phyloP scores from a whole-genome alignment of 169 alveolate species.

The Plasmodium falciparum region DNA sequence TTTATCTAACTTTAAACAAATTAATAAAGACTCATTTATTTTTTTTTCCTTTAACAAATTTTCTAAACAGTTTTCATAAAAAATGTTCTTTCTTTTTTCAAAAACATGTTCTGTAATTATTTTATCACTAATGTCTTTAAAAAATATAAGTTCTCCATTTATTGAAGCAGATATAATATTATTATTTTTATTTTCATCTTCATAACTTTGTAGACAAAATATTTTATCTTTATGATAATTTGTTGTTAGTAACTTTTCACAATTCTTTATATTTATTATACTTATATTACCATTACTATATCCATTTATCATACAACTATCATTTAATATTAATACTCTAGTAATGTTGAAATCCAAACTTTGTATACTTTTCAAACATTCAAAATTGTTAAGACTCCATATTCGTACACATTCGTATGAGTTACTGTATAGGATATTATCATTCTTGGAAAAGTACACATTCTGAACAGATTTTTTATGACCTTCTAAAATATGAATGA shows the following conservation, averaged over 20 bases:
- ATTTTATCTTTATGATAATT: constrained; percentile 75
- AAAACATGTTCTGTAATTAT: constrained; percentile 24
- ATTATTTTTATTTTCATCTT: neutral
- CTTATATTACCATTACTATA: constrained; percentile 73
- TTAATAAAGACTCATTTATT: constrained; percentile 62
- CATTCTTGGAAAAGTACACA: constrained; percentile 41
- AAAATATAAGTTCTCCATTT: constrained; percentile 66
- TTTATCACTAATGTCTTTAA: constrained; percentile 56
- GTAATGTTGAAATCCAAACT: constrained; percentile 70
- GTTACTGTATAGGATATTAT: constrained; percentile 34
- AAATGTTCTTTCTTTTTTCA: constrained; percentile 29
- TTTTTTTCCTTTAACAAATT: constrained; percentile 55
- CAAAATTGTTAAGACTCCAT: constrained; percentile 37
- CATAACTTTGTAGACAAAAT: constrained; percentile 55
- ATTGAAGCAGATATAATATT: constrained; percentile 46
- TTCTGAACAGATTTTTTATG: constrained; percentile 72
- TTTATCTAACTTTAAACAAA: constrained; percentile 67
- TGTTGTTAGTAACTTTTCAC: constrained; percentile 51
- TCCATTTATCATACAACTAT: constrained; percentile 55
- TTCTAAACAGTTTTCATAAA: constrained; percentile 69
- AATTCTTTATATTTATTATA: constrained; percentile 48
- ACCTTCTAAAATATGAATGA: constrained; percentile 55
- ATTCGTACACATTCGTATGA: constrained; percentile 62
- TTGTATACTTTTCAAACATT: constrained; percentile 70
- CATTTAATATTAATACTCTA: constrained; percentile 45